Evolutionary conservation across 768 basidiomycete genomes (phyloP).

Genomic region (Lenzites betulinus): DNA sequence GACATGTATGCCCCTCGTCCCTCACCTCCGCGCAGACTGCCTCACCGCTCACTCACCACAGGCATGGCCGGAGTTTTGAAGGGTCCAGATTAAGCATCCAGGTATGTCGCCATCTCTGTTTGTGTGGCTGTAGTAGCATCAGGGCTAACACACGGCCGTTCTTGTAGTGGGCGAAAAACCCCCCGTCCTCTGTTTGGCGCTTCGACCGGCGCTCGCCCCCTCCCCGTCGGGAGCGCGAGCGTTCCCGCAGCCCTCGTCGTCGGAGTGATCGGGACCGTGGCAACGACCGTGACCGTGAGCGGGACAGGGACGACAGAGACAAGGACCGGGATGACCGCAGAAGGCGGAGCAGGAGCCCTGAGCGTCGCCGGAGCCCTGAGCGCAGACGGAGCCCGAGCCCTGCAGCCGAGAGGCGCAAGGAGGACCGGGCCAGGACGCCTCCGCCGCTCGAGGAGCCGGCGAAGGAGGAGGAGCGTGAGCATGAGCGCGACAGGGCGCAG

Average conservation of each 20-base stretch:
- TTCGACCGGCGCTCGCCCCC: conserved; percentile 60
- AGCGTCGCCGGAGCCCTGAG: conserved; percentile 44
- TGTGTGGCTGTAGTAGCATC: no score
- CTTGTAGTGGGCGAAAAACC: conserved; percentile 76
- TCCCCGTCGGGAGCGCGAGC: conserved; percentile 40
- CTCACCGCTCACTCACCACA: conserved; percentile 29
- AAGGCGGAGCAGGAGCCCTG: conserved; percentile 50
- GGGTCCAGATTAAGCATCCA: conserved; percentile 76
- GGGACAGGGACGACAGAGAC: conserved; percentile 39
- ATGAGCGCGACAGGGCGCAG: conserved; percentile 43
- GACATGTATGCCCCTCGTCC: conserved; percentile 60
- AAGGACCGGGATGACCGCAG: conserved; percentile 46
- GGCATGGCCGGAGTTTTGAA: conserved; percentile 78
- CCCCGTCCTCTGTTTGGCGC: conserved; percentile 83
- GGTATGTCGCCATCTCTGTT: conserved; percentile 38
- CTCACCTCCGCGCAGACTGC: neutral
- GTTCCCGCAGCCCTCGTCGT: conserved; percentile 12
- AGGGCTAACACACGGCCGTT: neutral
- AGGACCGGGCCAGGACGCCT: conserved; percentile 58
- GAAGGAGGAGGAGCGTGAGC: conserved; percentile 41
- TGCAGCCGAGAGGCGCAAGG: conserved; percentile 39
- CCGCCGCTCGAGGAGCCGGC: conserved; percentile 46
- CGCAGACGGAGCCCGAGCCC: conserved; percentile 49
- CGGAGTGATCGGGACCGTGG: conserved; percentile 30
- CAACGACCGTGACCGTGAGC: conserved; percentile 25